A percentile compares a stretch with the other conserved stretches of the same genome.
Conservation (phyloP, 2,329 filamentous ascomycete species). For the Juglanconis oblonga region DNA sequence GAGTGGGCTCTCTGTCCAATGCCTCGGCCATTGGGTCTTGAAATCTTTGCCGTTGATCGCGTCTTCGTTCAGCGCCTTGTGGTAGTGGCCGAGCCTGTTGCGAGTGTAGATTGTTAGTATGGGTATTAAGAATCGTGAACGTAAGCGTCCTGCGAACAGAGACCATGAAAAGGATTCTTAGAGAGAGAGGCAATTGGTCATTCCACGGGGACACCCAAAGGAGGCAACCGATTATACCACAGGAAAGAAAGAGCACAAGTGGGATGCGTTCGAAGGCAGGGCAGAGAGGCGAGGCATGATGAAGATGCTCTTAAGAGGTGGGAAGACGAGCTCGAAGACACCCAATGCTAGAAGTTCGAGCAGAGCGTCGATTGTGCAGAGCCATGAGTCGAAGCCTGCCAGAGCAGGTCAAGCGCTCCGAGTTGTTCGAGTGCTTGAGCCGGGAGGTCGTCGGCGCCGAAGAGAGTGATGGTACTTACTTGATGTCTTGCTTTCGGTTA, state of each 20-base stretch:
- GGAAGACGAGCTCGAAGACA: no score
- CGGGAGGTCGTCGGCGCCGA: neutral
- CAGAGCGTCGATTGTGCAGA: no score
- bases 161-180: neutral
- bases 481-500: constrained; percentile 97
- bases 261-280: no score
- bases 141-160: neutral
- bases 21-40: constrained; percentile 80
- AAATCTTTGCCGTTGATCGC: constrained; percentile 69
- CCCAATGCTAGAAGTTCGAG: no score
- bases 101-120: constrained; percentile 21
- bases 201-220: no score
- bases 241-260: no score
- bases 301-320: no score
- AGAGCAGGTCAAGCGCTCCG: no score
- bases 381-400: no score
- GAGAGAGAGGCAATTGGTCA: neutral
- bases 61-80: constrained; percentile 82
- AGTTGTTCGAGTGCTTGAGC: no score
- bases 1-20: constrained; percentile 84
- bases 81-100: constrained; percentile 81
- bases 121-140: neutral
- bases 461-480: constrained; percentile 58
- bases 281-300: no score
- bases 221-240: no score